Evolutionary conservation across 371 early-diverging fungal species (phyloP), one percentile per base, ranked within the genome.

Genomic region (Dichotomocladium elegans): DNA sequence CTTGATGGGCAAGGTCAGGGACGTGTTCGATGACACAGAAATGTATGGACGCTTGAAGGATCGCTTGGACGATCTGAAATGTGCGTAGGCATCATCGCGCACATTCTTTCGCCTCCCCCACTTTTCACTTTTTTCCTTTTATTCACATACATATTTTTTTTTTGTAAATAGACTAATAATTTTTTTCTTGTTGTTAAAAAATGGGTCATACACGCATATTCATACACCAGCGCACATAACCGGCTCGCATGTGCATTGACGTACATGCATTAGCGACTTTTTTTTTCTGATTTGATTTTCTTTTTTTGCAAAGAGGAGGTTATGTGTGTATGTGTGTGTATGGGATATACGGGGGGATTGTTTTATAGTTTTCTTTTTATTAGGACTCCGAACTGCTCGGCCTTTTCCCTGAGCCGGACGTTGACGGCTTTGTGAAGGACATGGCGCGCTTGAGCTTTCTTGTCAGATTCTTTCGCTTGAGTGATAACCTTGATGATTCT

Each of bases 1-100:
- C 17, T 64, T 96, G 51, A 80, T 94, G 64, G 89, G 91, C 27
- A 84, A 89, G 57, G 87, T 88, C 24, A 86, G 83, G 63, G 84
- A 80, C 47, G 61, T 76, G 3, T 93, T 84, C 67, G 92, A 89
- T 41, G 87, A 80, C 14, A 82, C 85, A 6, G 66, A 68, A 9
- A 71, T 72, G 9, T 87, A 82, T 66, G 79, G 85, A 27, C 71
- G 70, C 47, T 57, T 89, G 54, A 65, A 78, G 55, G 80, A 84
- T 37, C 70, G 81, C 12, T 61, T 87, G 63, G 74, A 79, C 14
- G 83, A 83, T 24, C 66, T 87, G 31, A 70, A 60, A 40, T 68
- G 62, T 26, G 55, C 61, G 29, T 68, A 63, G 21, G 11, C 35
- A 44, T 31, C 25, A 29, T 45, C n/a, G n/a, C n/a, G 37, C 19